These are phyloP conservation scores for Asparagopsis taxiformis DNA, from an alignment of 31 red algal genomes.

Conservation along the genomic window DNA sequence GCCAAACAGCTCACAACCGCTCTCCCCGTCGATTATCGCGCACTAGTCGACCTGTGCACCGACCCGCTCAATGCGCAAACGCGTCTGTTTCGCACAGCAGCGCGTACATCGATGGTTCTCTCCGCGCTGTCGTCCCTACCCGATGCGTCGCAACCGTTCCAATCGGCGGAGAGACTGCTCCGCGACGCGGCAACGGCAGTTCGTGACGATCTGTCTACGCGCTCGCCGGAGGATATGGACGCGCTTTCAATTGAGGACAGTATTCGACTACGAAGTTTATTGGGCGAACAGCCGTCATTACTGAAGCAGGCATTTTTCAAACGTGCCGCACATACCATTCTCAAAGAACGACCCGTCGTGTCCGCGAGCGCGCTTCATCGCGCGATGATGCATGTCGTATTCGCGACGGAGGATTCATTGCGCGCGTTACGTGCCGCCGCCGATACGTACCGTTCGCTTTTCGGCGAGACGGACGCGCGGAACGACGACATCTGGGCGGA, in stretches of 20 bases:
- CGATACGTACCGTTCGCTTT: not conserved
- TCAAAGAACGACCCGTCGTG: not conserved
- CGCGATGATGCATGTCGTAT: too few species aligned
- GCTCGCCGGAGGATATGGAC: not conserved
- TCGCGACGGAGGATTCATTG: not conserved
- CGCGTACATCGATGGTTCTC: constrained; percentile 1
- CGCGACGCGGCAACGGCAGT: not conserved
- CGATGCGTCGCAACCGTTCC: not conserved
- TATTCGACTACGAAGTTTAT: not conserved
- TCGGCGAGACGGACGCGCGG: not conserved
- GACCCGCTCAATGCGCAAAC: not conserved
- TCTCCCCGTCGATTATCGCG: constrained; percentile 4
- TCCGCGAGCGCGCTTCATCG: too few species aligned
- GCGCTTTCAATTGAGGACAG: constrained; percentile 1
- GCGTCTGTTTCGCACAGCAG: not conserved
- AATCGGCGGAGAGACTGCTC: not conserved
- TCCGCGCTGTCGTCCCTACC: not conserved
- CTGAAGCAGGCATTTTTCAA: not conserved
- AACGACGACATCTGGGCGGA: not conserved
- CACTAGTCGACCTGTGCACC: constrained; percentile 10
- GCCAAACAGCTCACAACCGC: not conserved
- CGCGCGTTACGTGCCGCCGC: not conserved
- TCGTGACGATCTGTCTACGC: not conserved
- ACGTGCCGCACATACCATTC: not conserved
- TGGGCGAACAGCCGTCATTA: not conserved